A percentile compares a stretch with the other conserved stretches of the same genome.
Evolutionary conservation across 2,329 filamentous ascomycete species (phyloP).

Genomic region (Chalaropsis ovoidea): DNA sequence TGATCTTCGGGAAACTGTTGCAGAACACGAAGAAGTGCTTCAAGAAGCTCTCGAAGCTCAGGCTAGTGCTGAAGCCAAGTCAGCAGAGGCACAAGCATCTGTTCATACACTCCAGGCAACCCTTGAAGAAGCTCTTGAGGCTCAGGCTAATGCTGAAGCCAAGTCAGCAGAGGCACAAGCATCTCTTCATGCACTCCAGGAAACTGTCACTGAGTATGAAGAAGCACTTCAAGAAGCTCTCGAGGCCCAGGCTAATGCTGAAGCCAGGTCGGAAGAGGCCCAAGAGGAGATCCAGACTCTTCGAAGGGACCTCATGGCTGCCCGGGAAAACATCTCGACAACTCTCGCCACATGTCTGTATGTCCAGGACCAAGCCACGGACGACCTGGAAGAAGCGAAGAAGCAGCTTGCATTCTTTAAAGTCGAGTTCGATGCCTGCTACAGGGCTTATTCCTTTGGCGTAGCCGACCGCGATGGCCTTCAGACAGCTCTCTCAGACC

Average conservation of each 20-base stretch:
- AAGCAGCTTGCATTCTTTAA: neutral
- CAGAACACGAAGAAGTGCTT: neutral
- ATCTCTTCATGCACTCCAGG: too few species aligned
- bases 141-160: neutral
- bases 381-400: neutral
- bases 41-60: neutral
- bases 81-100: too few species aligned
- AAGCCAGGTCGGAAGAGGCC: neutral
- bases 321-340: too few species aligned
- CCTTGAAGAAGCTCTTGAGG: neutral
- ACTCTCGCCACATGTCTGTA: too few species aligned
- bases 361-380: too few species aligned
- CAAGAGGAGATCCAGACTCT: too few species aligned
- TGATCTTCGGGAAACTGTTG: too few species aligned
- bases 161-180: too few species aligned
- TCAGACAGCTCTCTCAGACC: neutral
- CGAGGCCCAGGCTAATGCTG: neutral
- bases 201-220: too few species aligned
- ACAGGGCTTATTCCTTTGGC: neutral
- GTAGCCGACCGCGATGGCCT: neutral
- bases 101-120: too few species aligned
- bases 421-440: neutral
- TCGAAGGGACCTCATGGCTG: too few species aligned
- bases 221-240: neutral
- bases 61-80: neutral